phyloP scores from a whole-genome alignment of 2,329 filamentous ascomycete genomes.

The Fusarium marasasianum region DNA sequence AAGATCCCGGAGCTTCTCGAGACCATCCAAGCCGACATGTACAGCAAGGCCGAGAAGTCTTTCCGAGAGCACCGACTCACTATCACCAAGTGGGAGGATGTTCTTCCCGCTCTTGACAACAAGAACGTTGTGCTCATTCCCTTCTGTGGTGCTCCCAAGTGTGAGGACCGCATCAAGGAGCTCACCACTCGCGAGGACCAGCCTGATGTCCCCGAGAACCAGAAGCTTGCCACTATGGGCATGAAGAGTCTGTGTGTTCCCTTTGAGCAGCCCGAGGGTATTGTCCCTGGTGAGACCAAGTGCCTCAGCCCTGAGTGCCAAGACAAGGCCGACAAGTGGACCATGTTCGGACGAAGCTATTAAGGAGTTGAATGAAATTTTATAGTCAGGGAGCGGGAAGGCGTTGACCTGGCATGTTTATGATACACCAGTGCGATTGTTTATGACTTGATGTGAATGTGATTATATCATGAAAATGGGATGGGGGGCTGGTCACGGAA shows the following conservation, averaged over 20 bases:
- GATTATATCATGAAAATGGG: conserved; percentile 40
- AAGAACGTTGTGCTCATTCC: conserved; percentile 96
- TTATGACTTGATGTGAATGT: conserved; percentile 43
- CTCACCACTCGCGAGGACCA: conserved; percentile 79
- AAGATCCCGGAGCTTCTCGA: conserved; percentile 85
- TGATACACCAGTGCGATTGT: conserved; percentile 45
- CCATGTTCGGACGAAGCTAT: conserved; percentile 87
- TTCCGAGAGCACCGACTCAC: conserved; percentile 84
- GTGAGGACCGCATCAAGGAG: conserved; percentile 95
- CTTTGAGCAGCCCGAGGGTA: conserved; percentile 85
- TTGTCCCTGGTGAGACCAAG: conserved; percentile 84
- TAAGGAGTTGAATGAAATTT: conserved; percentile 47
- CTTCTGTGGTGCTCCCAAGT: conserved; percentile 82
- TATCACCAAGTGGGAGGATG: conserved; percentile 88
- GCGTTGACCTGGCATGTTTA: conserved; percentile 43
- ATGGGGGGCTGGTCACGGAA: conserved; percentile 23
- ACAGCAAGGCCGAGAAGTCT: conserved; percentile 76
- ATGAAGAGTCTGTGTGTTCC: conserved; percentile 77
- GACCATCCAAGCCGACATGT: conserved; percentile 87
- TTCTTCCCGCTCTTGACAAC: conserved; percentile 86
- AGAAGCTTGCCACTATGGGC: conserved; percentile 67
- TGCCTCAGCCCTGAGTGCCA: conserved; percentile 91
- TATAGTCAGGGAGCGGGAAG: conserved; percentile 38
- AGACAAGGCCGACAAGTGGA: conserved; percentile 81
- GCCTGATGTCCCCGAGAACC: conserved; percentile 60